Base-by-base conservation (phyloP, 2,329 filamentous ascomycete genomes). In the Anisogramma anomala region DNA sequence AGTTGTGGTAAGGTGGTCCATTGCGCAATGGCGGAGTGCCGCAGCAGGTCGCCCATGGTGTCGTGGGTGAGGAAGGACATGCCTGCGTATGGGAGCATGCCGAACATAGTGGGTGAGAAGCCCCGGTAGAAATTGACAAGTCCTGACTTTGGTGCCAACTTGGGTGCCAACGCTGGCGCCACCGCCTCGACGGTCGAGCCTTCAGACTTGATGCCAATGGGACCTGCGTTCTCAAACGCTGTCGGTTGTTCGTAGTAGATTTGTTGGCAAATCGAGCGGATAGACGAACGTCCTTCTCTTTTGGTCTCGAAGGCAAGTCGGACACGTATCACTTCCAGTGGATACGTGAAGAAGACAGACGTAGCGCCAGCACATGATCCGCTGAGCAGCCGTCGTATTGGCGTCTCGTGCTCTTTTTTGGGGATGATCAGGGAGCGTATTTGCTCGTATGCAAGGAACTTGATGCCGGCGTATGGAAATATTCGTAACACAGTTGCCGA, bases 371-470 rank as follows among this genome's bases (percentile, higher is more conserved):
- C 84, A 23, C 86, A 55, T 44, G 79, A 79, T 34, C 85, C 85
- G 44, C 79, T 81, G 18, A 83, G 53, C 36, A 91, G 74, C 9
- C 91, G 76, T 36, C 91, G 77, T 20, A 82, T 60, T 1, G 82
- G 74, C 0, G 89, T 96, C 59, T 98, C 91, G 43, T 93, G 72
- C 5, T 79, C 67, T 38, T 69, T 75, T 27, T 64, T 67, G 1
- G 74, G 74, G 47, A 98, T 96, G 23, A 96, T 56, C 11, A 79
- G 55, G 10, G 82, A 77, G 45, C 91, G 84, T 49, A 95, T 85
- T 62, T 98, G 91, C 61, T 98, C 91, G 65, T 98, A 98, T 33
- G 89, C 88, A 31, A 98, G 74, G 56, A 98, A 98, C 57, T 98
- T 98, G 63, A 96, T 94, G 33, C 84, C 89, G 13, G 89, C 91